These are phyloP conservation scores for Hibiscus tridactylites DNA, from an alignment of 345 rosid genomes.

Conservation along the genomic window DNA sequence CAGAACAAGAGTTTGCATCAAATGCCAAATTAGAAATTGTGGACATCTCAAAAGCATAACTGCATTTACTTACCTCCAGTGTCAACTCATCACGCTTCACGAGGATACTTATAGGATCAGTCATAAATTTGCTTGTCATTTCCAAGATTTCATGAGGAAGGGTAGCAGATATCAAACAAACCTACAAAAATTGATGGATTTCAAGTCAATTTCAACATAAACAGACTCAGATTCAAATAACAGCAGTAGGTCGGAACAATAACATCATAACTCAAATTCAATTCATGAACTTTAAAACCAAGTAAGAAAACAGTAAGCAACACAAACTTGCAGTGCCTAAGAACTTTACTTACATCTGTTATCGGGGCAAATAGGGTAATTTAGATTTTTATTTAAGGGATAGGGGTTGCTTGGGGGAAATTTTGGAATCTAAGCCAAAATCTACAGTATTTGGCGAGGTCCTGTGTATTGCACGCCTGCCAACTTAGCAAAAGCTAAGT, in stretches of 20 bases:
- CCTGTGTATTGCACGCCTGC: too few relatives aligned
- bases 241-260: too few relatives aligned
- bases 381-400: too few relatives aligned
- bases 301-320: background rate
- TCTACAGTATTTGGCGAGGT: too few relatives aligned
- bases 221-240: background rate
- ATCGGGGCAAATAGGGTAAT: too few relatives aligned
- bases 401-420: too few relatives aligned
- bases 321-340: background rate
- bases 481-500: too few relatives aligned
- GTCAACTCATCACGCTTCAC: conserved; percentile 99
- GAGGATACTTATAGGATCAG: conserved; percentile 91
- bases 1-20: background rate
- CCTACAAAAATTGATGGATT: conserved; percentile 27
- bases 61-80: conserved; percentile 48
- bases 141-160: conserved; percentile 96
- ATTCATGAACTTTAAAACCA: background rate
- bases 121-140: conserved; percentile 89
- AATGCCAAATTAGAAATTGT: background rate
- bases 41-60: background rate
- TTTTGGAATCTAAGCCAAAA: too few relatives aligned
- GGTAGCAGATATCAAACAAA: conserved; percentile 90
- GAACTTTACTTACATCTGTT: background rate
- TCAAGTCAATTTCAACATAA: background rate
- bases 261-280: too few relatives aligned